Percentiles rank a stretch among this genome's conserved stretches.
Conservation (phyloP, 2,329 filamentous ascomycete species). For the Aspergillus terreus region DNA sequence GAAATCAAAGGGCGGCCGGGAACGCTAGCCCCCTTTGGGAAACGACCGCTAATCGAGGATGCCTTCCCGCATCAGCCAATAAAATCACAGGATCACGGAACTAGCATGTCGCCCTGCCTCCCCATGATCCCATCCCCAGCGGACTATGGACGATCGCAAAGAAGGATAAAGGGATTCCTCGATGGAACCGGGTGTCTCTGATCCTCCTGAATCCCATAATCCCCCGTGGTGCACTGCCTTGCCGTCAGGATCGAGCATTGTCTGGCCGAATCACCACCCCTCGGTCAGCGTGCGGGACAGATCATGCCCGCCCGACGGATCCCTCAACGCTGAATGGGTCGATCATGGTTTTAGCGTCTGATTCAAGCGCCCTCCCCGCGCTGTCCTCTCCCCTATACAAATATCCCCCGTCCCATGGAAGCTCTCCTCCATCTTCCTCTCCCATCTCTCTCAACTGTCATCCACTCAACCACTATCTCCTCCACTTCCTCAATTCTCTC, state of each 20-base stretch:
- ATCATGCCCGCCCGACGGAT: slow-evolving; percentile 27
- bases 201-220: slow-evolving; percentile 13
- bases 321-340: slow-evolving; percentile 36
- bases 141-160: slow-evolving; percentile 13
- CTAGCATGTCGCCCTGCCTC: slow-evolving; percentile 24
- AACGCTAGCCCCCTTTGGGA: slow-evolving; percentile 12
- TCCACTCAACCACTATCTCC: slow-evolving; percentile 21
- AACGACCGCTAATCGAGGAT: slow-evolving; percentile 31
- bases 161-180: slow-evolving; percentile 12
- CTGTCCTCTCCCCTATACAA: slow-evolving; percentile 33
- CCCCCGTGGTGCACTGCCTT: slow-evolving; percentile 14
- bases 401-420: slow-evolving; percentile 33
- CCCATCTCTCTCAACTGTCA: slow-evolving; percentile 19
- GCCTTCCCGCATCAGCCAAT: slow-evolving; percentile 28
- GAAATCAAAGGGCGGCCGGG: slow-evolving; percentile 21
- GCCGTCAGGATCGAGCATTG: slow-evolving; percentile 23
- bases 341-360: slow-evolving; percentile 32
- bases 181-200: slow-evolving; percentile 13
- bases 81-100: slow-evolving; percentile 33
- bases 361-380: slow-evolving; percentile 31
- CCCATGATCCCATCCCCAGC: slow-evolving; percentile 35
- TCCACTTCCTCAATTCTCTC: slow-evolving; percentile 22
- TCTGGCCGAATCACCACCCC: slow-evolving; percentile 21
- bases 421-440: slow-evolving; percentile 21
- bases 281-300: slow-evolving; percentile 25